Base-by-base conservation (phyloP, 1,139 yeast genomes). In the Hyphopichia fennica region DNA sequence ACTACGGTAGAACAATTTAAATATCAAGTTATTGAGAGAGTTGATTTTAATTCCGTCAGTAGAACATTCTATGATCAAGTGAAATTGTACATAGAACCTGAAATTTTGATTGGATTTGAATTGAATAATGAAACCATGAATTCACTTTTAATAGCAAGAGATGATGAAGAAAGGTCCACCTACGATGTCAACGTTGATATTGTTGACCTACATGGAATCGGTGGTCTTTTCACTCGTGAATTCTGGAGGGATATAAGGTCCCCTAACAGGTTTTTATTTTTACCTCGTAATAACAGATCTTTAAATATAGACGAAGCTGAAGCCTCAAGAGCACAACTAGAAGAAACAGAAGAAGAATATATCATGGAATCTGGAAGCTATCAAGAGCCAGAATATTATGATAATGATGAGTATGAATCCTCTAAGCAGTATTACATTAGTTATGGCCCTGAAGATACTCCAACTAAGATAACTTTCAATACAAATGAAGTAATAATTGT, bases 401-500 rank as follows among this genome's bases (percentile, higher is more conserved):
- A 5, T 6, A 20, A 20, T 25, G 28, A 25, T 4, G 28, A 25
- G 13, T 22, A 7, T 9, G n/a, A 10, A 10, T 49, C 61, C 2
- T 41, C 54, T 3, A 31, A 45, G 3, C 56, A 50, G n/a, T 65
- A 55, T 34, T 64, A 55, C 25, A 50, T 69, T 31, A 41, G 50
- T 1, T 44, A 56, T 18, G 41, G 47, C n/a, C 32, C 54, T 1
- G 52, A 50, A 2, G 49, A 45, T 6, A 37, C 31, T 1, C 45
- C 45, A 18, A 44, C 42, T 3, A 45, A 47, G 13, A 67, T 67
- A 0, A 41, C 45, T 2, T 55, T 75, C 40, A 65, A 61, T 41
- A 57, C 74, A 0, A 68, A 72, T 10, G 75, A 75, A 40, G 72
- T 79, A 46, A 70, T 75, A 14, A 49, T 75, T 4, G 75, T 29